phyloP scores from a whole-genome alignment of 1,284 basidiomycete genomes.

The Ceraceosorus bombacis region DNA sequence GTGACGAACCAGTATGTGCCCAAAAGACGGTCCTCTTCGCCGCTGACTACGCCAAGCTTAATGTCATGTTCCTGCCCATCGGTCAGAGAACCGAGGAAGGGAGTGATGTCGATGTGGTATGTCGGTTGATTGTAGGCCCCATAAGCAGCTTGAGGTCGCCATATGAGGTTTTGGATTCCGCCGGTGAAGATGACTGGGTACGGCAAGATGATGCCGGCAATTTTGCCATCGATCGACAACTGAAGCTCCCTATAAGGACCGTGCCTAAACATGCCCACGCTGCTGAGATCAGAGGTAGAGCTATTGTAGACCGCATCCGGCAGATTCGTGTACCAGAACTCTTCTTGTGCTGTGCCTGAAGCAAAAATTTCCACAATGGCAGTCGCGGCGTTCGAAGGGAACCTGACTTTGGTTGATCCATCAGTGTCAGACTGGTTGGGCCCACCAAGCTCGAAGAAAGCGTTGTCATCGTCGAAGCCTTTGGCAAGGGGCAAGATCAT shows the following conservation, averaged over 20 bases:
- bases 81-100: slow-evolving; percentile 64
- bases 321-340: slow-evolving; percentile 61
- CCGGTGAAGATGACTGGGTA: slow-evolving; percentile 73
- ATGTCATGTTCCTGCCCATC: slow-evolving; percentile 64
- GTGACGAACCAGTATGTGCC: slow-evolving; percentile 65
- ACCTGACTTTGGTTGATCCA: slow-evolving; percentile 12
- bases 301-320: slow-evolving; percentile 58
- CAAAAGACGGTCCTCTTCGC: slow-evolving; percentile 60
- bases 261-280: slow-evolving; percentile 51
- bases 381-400: slow-evolving; percentile 21
- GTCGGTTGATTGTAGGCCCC: slow-evolving; percentile 70
- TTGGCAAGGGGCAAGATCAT: slow-evolving; percentile 29
- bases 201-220: slow-evolving; percentile 69
- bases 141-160: slow-evolving; percentile 71
- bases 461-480: slow-evolving; percentile 9
- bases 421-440: slow-evolving; percentile 8
- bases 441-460: slow-evolving; percentile 15
- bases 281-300: slow-evolving; percentile 56
- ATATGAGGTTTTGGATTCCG: slow-evolving; percentile 65
- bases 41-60: slow-evolving; percentile 64
- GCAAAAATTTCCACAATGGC: slow-evolving; percentile 34
- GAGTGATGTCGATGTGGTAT: slow-evolving; percentile 69
- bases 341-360: neutral
- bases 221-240: slow-evolving; percentile 63
- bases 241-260: slow-evolving; percentile 69